Evolutionary conservation across 352 stramenopile genomes (phyloP).

Genomic region (Globisporangium takayamanum): DNA sequence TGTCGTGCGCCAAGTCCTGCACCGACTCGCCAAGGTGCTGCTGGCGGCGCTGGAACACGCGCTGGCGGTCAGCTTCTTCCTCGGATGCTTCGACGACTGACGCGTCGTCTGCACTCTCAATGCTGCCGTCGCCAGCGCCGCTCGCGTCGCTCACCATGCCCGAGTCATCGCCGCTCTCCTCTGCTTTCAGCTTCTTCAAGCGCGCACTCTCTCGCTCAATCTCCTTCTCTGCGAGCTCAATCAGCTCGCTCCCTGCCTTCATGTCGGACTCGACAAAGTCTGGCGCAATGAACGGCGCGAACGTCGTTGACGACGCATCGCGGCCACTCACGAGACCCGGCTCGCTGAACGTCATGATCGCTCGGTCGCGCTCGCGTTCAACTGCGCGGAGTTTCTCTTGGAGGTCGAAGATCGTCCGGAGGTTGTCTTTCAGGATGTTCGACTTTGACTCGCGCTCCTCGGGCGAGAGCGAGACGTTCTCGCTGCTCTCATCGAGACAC

Average conservation of each 20-base stretch:
- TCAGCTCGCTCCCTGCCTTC: slow-evolving; percentile 56
- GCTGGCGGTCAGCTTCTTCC: slow-evolving; percentile 71
- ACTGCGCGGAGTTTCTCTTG: slow-evolving; percentile 68
- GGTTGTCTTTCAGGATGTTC: slow-evolving; percentile 69
- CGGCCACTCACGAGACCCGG: slow-evolving; percentile 12
- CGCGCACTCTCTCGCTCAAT: slow-evolving; percentile 71
- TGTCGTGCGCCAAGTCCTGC: slow-evolving; percentile 73
- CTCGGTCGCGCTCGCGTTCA: slow-evolving; percentile 63
- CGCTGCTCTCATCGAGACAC: slow-evolving; percentile 50
- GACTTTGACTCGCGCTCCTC: slow-evolving; percentile 53
- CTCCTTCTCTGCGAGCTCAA: slow-evolving; percentile 66
- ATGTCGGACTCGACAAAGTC: slow-evolving; percentile 37
- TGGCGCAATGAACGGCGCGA: slow-evolving; percentile 29
- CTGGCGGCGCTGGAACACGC: slow-evolving; percentile 79
- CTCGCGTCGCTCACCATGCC: slow-evolving; percentile 9
- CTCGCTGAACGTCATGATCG: slow-evolving; percentile 30
- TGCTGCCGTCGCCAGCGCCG: slow-evolving; percentile 13
- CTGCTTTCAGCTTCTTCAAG: slow-evolving; percentile 64
- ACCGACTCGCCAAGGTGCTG: slow-evolving; percentile 74
- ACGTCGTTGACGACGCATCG: slow-evolving; percentile 3
- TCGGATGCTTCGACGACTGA: slow-evolving; percentile 34
- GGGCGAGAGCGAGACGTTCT: slow-evolving; percentile 9
- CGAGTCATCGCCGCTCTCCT: slow-evolving; percentile 39
- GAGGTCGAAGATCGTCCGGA: slow-evolving; percentile 71
- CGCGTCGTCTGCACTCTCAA: slow-evolving; percentile 25